Evolutionary conservation across 768 basidiomycete species (phyloP).

Genomic region (Boletellus emodensis): DNA sequence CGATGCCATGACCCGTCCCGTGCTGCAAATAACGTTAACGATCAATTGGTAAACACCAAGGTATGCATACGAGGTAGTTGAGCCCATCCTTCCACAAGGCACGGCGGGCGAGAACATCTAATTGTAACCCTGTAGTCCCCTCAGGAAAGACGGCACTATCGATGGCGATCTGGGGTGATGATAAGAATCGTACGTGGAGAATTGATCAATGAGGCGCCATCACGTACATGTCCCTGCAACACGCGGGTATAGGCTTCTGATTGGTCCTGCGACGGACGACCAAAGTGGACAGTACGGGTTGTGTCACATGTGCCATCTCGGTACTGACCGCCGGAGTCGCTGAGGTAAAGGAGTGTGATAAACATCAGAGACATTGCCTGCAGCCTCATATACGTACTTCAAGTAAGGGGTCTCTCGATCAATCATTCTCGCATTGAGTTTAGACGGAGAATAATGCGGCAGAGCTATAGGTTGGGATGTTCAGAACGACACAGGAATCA

Average conservation of each 20-base stretch:
- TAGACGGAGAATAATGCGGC: slow-evolving; percentile 86
- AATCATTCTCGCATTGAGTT: slow-evolving; percentile 65
- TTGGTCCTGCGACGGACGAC: slow-evolving; percentile 79
- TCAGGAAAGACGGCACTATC: slow-evolving; percentile 88
- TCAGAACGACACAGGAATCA: background rate
- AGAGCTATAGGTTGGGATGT: slow-evolving; percentile 46
- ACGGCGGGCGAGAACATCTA: slow-evolving; percentile 87
- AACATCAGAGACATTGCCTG: slow-evolving; percentile 13
- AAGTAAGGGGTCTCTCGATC: slow-evolving; percentile 80
- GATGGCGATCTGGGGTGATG: slow-evolving; percentile 69
- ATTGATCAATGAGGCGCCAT: slow-evolving; percentile 16
- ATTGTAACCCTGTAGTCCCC: slow-evolving; percentile 76
- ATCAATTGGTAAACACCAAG: slow-evolving; percentile 4
- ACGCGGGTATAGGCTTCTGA: slow-evolving; percentile 93
- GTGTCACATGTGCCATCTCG: slow-evolving; percentile 88
- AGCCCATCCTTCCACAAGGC: slow-evolving; percentile 84
- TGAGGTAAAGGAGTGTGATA: slow-evolving; percentile 30
- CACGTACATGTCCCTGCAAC: slow-evolving; percentile 89
- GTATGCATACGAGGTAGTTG: slow-evolving; percentile 63
- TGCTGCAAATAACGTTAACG: slow-evolving; percentile 47
- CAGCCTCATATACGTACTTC: slow-evolving; percentile 52
- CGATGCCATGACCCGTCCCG: slow-evolving; percentile 90
- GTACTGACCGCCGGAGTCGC: slow-evolving; percentile 91
- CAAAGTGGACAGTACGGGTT: slow-evolving; percentile 81
- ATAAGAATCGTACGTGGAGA: slow-evolving; percentile 16